Evolutionary conservation across 495 filamentous ascomycete genomes (phyloP), one percentile per base, ranked within the genome.

Genomic region (Clavariopsis aquatica): DNA sequence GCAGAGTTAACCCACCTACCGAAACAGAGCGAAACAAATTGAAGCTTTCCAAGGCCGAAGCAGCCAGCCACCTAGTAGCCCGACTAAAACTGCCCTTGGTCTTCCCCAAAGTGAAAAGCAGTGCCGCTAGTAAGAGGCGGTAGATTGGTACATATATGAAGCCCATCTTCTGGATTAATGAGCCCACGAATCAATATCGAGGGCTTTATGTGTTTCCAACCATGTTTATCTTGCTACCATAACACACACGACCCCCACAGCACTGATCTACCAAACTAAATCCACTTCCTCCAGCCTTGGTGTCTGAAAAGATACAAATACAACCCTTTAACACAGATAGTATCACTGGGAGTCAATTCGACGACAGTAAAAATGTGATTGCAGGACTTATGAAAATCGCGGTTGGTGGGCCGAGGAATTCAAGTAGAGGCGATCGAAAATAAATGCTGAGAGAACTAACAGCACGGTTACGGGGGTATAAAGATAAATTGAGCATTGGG

Each of bases 81-180:
- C 81, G 83, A 59, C 78, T 98, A 66, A 86, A 80, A 64, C 69
- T 96, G 55, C 95, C 95, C 1, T 77, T 96, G 59, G 83, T 87
- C 59, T 96, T 98, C 71, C 94, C 94, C 0, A 89, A 85, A 77
- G 56, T 57, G 6, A 89, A 84, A 77, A 55, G 53, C 24, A 46
- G 62, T 17, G 8, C 2, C 20, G 1, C 22, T 1, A 53, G 34
- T 8, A 57, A 46, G 31, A 36, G 23, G 52, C 52, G 61, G 29
- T 57, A 57, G 45, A 34, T 2, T 36, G 31, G 31, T 6, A 6
- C 13, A 13, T 13, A 6, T 13, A 13, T 13, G 31, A 36, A 36
- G 31, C 31, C 6, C 6, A 13, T 6, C 6, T 36, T 6, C 31
- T 6, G 31, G 31, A 36, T 6, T 36, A 36, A 36, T 13, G 31